phyloP scores from a whole-genome alignment of 768 basidiomycete genomes.

The Tephrocybe sp. region DNA sequence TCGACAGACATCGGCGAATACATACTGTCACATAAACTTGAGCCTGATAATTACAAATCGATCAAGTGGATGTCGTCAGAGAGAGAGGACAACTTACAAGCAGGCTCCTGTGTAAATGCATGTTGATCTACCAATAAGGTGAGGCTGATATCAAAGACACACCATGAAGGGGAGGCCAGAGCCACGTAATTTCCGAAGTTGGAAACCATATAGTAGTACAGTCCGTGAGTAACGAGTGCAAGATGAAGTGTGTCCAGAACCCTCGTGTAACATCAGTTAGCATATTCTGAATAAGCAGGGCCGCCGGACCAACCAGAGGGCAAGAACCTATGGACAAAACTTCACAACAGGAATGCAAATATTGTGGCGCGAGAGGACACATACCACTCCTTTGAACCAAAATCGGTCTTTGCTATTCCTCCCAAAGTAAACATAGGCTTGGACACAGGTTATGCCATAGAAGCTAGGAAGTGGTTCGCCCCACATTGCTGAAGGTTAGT shows the following conservation, averaged over 20 bases:
- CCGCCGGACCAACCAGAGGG: not conserved
- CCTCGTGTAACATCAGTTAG: too few species aligned
- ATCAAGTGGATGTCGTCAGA: not conserved
- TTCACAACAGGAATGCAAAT: not conserved
- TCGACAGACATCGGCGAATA: not conserved
- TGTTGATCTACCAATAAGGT: too few species aligned
- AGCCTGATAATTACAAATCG: not conserved
- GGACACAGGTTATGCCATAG: conserved; percentile 4
- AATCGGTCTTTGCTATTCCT: not conserved
- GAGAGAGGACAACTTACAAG: not conserved
- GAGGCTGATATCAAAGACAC: not conserved
- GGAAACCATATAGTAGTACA: conserved; percentile 7
- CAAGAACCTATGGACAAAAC: conserved; percentile 2
- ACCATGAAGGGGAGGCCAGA: conserved; percentile 7
- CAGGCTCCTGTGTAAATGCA: conserved; percentile 1
- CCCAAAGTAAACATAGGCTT: not conserved
- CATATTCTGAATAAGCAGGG: too few species aligned
- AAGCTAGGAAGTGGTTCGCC: not conserved
- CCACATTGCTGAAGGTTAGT: not conserved
- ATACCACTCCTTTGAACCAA: conserved; percentile 1
- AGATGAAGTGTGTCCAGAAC: conserved; percentile 2
- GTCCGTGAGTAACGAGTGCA: not conserved
- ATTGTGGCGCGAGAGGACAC: not conserved
- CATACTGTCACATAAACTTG: conserved; percentile 6
- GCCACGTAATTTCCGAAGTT: conserved; percentile 4